Evolutionary conservation across 352 stramenopile species (phyloP), one percentile per base, ranked within the genome.

Genomic region (Thalassiosira exigua): DNA sequence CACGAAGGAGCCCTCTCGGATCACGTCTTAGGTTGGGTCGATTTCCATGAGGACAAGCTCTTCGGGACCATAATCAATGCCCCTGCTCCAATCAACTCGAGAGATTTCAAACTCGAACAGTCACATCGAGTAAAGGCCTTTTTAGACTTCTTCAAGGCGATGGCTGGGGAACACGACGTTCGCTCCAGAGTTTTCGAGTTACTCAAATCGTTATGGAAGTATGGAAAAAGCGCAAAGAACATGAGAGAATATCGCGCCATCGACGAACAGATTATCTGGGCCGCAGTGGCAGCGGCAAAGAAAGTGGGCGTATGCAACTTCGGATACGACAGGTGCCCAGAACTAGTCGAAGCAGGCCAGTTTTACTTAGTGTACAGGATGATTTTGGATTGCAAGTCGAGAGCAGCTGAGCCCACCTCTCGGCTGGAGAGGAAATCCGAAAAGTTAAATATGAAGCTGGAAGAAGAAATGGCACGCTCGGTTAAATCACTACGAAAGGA

Each of bases 321-420:
- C 29, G 66, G 58, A 9, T 79, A 79, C 36, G 29, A 72, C 17
- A 26, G 69, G 19, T 79, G 59, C n/a, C n/a, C n/a, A n/a, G n/a
- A n/a, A n/a, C n/a, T n/a, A n/a, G n/a, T n/a, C n/a, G n/a, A n/a
- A n/a, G n/a, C n/a, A n/a, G n/a, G n/a, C n/a, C n/a, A n/a, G n/a
- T n/a, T n/a, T n/a, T n/a, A n/a, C n/a, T n/a, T n/a, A n/a, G n/a
- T n/a, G n/a, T n/a, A n/a, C n/a, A n/a, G n/a, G n/a, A n/a, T n/a
- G n/a, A n/a, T n/a, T n/a, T n/a, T n/a, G n/a, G n/a, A n/a, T n/a
- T n/a, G n/a, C n/a, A n/a, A n/a, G n/a, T 42, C 14, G 4, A 44
- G 48, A 14, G n/a, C 72, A 7, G 53, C 58, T 11, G 5, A 3
- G 5, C 14, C 3, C 9, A 14, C 41, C 17, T n/a, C n/a, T 24